A percentile compares a stretch with the other conserved stretches of the same genome.
These are phyloP conservation scores for Fusarium albidum DNA, from an alignment of 2,329 filamentous ascomycete species.

Conservation along the genomic window DNA sequence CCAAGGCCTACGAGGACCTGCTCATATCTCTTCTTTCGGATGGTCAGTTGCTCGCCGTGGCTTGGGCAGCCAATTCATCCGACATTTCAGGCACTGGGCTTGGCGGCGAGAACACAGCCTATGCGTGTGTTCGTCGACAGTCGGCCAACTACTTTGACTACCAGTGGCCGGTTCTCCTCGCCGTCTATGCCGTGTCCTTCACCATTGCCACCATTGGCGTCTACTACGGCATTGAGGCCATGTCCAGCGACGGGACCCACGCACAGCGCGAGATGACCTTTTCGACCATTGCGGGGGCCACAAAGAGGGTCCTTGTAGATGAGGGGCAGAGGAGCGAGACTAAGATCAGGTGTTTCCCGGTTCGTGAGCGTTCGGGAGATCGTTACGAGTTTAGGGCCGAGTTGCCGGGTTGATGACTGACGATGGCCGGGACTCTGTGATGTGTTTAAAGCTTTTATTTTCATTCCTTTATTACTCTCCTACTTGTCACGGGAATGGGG, in stretches of 20 bases:
- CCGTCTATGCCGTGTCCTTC: slow-evolving; percentile 22
- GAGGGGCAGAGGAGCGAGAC: slow-evolving; percentile 18
- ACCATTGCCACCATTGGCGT: slow-evolving; percentile 22
- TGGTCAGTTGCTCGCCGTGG: slow-evolving; percentile 28
- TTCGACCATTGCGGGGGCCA: slow-evolving; percentile 27
- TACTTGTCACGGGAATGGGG: no score
- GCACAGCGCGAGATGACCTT: slow-evolving; percentile 29
- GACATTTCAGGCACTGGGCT: slow-evolving; percentile 13
- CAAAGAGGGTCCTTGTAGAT: slow-evolving; percentile 22
- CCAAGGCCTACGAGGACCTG: slow-evolving; percentile 19
- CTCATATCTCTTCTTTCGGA: slow-evolving; percentile 32
- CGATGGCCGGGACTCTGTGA: no score
- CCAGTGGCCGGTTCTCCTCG: slow-evolving; percentile 5
- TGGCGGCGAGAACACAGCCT: slow-evolving; percentile 6
- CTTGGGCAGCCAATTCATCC: slow-evolving; percentile 29
- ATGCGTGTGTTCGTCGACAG: slow-evolving; percentile 16
- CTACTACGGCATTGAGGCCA: slow-evolving; percentile 21
- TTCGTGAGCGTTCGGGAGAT: slow-evolving; percentile 7
- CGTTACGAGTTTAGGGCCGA: slow-evolving; percentile 29
- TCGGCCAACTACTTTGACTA: slow-evolving; percentile 30
- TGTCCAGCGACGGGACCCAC: slow-evolving; percentile 16
- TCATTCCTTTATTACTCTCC: no score
- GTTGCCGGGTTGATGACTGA: slow-evolving; percentile 19
- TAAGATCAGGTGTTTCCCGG: slow-evolving; percentile 24
- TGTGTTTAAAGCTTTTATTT: no score